Base-by-base conservation (phyloP, 1,139 yeast genomes). In the Arxiozyma heterogenica region DNA sequence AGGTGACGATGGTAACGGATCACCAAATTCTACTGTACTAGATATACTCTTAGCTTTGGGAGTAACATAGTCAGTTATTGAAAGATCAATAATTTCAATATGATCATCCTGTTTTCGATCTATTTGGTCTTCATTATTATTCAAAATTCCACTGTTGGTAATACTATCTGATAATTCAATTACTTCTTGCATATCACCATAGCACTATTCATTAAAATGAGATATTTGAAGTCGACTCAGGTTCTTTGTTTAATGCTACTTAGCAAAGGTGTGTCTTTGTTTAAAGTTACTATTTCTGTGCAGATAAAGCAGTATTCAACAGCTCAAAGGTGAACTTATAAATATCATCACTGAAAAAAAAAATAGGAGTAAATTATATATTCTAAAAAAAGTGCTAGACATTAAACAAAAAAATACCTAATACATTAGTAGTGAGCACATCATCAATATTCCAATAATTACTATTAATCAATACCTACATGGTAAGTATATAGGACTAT, bases 1-100 rank as follows among this genome's bases (percentile, higher is more conserved):
- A 5, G 49, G 49, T 3, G 49, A 38, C 5, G 49, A 46, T 38
- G 42, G 49, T 11, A 27, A 46, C 1, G 39, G 41, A 20, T 23
- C 30, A 38, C 23, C 18, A 17, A 18, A 21, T 17, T 34, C 42
- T 7, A 46, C 22, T 27, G 39, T 46, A 27, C 39, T 25, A 8
- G 49, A 22, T 21, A 46, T 25, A 18, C 22, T 34, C 2, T 11
- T 20, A 12, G 11, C 21, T 20, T 11, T 45, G 11, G 41, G 20
- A 15, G 6, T 23, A 30, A 17, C 11, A 30, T 42, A 20, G 18
- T 44, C 49, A 9, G 41, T 25, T 4, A 39, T 20, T 4, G 47
- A 50, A 18, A 45, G 52, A 44, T 38, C 48, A n/a, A 45, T 44
- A 34, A 50, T 44, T 44, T 51, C 53, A 22, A 51, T 39, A 4